Conservation (phyloP, 257 asterid genomes). For the Solanum commersonii region DNA sequence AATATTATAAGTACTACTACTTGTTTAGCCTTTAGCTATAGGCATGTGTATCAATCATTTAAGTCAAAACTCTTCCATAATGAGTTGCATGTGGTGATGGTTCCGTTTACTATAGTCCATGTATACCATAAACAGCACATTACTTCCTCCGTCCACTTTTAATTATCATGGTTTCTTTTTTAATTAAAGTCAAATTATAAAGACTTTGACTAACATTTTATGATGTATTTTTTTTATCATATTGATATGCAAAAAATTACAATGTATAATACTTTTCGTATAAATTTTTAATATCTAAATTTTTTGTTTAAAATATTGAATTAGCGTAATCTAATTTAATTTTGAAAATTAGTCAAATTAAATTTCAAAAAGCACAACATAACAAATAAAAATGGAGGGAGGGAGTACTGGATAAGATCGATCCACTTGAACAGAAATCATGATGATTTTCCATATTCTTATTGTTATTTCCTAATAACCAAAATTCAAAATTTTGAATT, state of each 20-base stretch:
- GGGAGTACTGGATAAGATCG: not conserved
- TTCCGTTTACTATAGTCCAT: not conserved
- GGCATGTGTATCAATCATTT: not conserved
- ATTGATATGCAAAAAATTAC: not conserved
- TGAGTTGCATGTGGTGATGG: not conserved
- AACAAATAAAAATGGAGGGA: too few species aligned
- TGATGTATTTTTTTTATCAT: too few species aligned
- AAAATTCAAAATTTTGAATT: not conserved
- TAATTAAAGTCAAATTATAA: too few species aligned
- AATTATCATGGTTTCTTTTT: too few species aligned
- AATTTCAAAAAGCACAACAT: too few species aligned
- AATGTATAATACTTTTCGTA: too few species aligned
- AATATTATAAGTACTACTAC: not conserved
- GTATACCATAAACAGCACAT: not conserved
- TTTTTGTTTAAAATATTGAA: too few species aligned
- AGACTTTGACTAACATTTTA: too few species aligned
- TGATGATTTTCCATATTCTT: not conserved
- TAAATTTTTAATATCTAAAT: too few species aligned
- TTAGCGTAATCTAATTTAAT: too few species aligned
- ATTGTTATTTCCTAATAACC: not conserved
- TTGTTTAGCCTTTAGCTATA: not conserved
- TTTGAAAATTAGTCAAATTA: too few species aligned
- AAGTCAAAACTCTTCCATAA: not conserved
- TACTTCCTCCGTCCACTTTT: rapidly evolving
- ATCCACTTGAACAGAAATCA: not conserved